Conservation (phyloP, 2,329 filamentous ascomycete species). For the Sclerotinia spermophila region DNA sequence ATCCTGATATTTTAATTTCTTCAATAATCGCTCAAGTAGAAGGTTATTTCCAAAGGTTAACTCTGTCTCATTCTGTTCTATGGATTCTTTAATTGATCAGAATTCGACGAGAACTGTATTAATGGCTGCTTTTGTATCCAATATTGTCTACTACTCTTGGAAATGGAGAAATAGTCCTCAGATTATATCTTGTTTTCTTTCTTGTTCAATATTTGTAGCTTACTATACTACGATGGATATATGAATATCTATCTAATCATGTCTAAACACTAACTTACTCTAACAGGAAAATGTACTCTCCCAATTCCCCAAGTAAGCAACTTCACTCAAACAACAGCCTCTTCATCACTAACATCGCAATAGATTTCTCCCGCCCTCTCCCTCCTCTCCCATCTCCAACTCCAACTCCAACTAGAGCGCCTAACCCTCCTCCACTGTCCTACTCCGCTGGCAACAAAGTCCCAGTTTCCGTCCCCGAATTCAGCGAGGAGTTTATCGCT, state of each 20-base stretch:
- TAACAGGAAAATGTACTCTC: not conserved
- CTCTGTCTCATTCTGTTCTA: not conserved
- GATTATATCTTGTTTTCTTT: not conserved
- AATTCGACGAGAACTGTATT: not conserved
- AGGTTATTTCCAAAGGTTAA: not conserved
- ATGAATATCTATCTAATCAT: not conserved
- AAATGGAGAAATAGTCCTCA: not conserved
- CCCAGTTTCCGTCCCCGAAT: not conserved
- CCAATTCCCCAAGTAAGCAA: not conserved
- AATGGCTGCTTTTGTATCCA: rapidly evolving
- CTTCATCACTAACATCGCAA: not conserved
- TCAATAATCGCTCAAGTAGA: not conserved
- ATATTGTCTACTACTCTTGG: not conserved
- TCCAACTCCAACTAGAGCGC: not conserved
- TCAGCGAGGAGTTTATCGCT: no score
- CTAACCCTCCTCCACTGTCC: not conserved
- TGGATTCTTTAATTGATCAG: rapidly evolving
- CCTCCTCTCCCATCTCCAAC: not conserved
- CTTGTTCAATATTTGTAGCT: rapidly evolving
- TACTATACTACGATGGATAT: not conserved
- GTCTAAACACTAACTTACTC: not conserved
- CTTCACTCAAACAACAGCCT: no score
- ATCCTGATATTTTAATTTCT: not conserved
- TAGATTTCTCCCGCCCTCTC: not conserved
- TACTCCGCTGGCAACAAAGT: not conserved